Evolutionary conservation across 2,329 filamentous ascomycete species (phyloP), one percentile per base, ranked within the genome.

Genomic region (Aspergillus sp.): DNA sequence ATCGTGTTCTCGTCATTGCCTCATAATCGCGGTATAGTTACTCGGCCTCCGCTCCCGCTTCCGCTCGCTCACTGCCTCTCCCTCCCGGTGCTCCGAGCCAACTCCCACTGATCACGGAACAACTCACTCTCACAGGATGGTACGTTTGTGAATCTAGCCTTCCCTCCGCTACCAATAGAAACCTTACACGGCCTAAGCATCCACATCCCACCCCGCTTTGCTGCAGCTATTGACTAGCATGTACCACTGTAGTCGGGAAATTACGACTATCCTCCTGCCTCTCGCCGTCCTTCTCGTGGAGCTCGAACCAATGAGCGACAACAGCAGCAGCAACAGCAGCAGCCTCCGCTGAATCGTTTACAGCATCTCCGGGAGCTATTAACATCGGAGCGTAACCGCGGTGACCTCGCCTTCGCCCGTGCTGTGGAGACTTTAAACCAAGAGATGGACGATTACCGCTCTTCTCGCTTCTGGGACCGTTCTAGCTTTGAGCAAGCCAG

Each of bases 221-320:
- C 52, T 49, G 58, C 59, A 63, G 60, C 52, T 65, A 62, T 66
- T 70, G 63, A 70, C 66, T 47, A 48, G 59, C 62, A 62, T 57
- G 13, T 44, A 53, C 52, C 15, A 54, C 38, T 64, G 21, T 64
- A 81, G 78, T 77, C 79, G 60, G 75, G 74, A 54, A 78, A 77
- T 59, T 75, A 78, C 71, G 76, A 78, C 66, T 73, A 75, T 62
- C 76, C 77, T 56, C 74, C 75, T 56, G 76, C 75, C 55, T 76
- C 75, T 57, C 71, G 68, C 41, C 70, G 70, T 58, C 58, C 65
- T 32, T 60, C 70, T 62, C 68, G 68, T 62, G 63, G 64, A 62
- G 58, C 49, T 47, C 62, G 65, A 21, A 42, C 66, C 47, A 63
- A 67, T 57, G 66, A 71, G 61, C 67, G 70, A 60, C 65, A 66